phyloP scores from a whole-genome alignment of 2,329 filamentous ascomycete species.

The Claviceps paspali region DNA sequence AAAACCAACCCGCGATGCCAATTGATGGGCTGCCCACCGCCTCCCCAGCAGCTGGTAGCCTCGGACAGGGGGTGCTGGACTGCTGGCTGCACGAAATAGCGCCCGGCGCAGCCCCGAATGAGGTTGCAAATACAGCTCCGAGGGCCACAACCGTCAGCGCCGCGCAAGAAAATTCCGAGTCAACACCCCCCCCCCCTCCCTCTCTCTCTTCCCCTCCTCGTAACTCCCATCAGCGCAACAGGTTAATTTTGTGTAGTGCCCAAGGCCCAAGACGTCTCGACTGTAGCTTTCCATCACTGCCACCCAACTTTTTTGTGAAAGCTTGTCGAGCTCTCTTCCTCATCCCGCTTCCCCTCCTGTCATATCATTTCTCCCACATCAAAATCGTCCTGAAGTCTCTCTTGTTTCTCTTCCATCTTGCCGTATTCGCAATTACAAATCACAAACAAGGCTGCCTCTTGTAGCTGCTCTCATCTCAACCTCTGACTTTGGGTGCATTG shows the following conservation, averaged over 20 bases:
- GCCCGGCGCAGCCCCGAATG: neutral
- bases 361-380: slow-evolving; percentile 1
- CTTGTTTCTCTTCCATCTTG: neutral
- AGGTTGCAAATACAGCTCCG: too few relatives aligned
- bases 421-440: slow-evolving; percentile 4
- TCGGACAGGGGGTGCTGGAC: too few relatives aligned
- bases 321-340: slow-evolving; percentile 4
- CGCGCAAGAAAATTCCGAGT: too few relatives aligned
- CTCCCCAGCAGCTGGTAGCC: too few relatives aligned
- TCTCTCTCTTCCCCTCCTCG: neutral
- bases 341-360: neutral
- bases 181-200: neutral
- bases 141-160: too few relatives aligned
- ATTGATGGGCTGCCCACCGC: neutral
- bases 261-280: neutral
- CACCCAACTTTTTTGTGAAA: slow-evolving; percentile 2
- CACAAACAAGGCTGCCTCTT: neutral
- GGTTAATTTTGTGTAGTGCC: too few relatives aligned
- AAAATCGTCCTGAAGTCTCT: neutral
- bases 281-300: neutral
- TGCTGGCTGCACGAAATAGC: neutral
- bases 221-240: neutral
- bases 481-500: slow-evolving; percentile 6
- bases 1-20: neutral
- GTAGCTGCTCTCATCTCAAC: neutral